Base-by-base conservation (phyloP, 2,329 filamentous ascomycete genomes). In the Xylariaceae sp. region DNA sequence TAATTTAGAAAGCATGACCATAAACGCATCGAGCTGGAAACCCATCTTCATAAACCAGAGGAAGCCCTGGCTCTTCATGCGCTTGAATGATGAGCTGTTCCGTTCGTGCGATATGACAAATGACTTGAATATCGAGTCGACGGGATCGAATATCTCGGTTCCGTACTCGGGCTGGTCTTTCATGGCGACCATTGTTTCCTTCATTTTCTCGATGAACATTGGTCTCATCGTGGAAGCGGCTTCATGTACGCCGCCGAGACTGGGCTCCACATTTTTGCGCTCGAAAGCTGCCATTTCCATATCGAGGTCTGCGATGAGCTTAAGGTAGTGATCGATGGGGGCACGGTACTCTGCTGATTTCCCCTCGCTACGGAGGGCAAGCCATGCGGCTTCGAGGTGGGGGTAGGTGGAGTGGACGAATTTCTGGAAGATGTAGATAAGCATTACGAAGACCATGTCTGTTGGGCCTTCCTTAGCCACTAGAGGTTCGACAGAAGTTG, bases 171-270 rank as follows among this genome's bases (percentile, higher is more conserved):
- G 48, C 9, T 58, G 55, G 10, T 56, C 49, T 15, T 38, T 36
- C 47, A 55, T 56, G 2, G 56, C 49, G 12, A 50, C 32, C 49
- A 53, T 51, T 0, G 54, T 17, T 11, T 43, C 38, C 18, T 35
- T 47, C 47, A 58, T 49, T 38, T 57, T 56, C 6, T 45, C 46
- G 9, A 55, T 42, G 32, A 56, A 45, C 14, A 54, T 48, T 18
- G 53, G 56, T 11, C 56, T 51, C n/a, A 55, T 30, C 30, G 45
- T 32, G 5, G 45, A 17, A 5, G 57, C 53, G 27, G 52, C 55
- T 18, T 44, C 39, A 11, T 58, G 53, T 11, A 55, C 48, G n/a
- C 62, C 64, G 31, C 68, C 65, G 59, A 62, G 30, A 9, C 43
- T 11, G 14, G 44, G 48, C 30, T 55, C 50, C 11, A 62, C 57